Conservation (phyloP, 106 monocot genomes). For the Chionographis japonica region DNA sequence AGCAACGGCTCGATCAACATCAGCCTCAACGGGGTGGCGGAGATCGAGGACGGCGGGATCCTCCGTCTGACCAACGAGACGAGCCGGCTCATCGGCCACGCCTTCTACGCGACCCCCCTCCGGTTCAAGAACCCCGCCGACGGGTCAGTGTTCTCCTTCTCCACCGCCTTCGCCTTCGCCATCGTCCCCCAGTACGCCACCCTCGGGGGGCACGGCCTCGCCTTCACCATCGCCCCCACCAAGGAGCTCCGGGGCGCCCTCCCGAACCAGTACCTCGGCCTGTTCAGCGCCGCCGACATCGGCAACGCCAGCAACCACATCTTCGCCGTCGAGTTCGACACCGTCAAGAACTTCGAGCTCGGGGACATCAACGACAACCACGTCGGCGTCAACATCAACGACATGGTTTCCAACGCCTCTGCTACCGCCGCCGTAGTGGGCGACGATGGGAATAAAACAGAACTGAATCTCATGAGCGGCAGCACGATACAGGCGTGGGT, state of each 20-base stretch:
- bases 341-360: conserved; percentile 22
- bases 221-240: conserved; percentile 26
- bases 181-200: conserved; percentile 6
- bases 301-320: conserved; percentile 29
- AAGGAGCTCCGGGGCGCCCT: conserved; percentile 16
- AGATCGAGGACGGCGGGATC: conserved; percentile 20
- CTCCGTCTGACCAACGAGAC: conserved; percentile 32
- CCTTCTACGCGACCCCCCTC: conserved; percentile 22
- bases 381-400: conserved; percentile 45
- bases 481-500: conserved; percentile 39
- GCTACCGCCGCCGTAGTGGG: conserved; percentile 3
- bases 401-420: conserved; percentile 16
- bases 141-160: conserved; percentile 26
- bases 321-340: conserved; percentile 42
- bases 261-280: conserved; percentile 20
- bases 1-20: conserved; percentile 1
- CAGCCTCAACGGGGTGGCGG: conserved; percentile 22
- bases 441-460: background rate
- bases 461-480: conserved; percentile 21
- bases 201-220: conserved; percentile 27
- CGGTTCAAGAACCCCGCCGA: background rate
- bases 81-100: conserved; percentile 16
- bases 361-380: conserved; percentile 39
- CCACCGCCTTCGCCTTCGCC: conserved; percentile 43
- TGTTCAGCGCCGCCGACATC: conserved; percentile 15